Evolutionary conservation across 257 asterid species (phyloP).

Genomic region (Fraxinus pennsylvanica): DNA sequence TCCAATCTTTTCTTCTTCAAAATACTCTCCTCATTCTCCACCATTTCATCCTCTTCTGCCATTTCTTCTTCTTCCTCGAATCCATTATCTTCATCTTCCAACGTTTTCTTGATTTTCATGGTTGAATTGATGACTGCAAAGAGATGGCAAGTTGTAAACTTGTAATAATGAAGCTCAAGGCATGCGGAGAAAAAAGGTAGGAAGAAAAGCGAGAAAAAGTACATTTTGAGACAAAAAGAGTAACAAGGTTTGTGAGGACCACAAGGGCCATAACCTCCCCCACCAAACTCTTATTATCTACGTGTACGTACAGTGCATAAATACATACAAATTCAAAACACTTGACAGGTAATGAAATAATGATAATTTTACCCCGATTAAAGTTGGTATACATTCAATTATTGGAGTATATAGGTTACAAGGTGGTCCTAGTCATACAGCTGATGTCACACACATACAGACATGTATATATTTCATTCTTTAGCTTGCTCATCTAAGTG

Average conservation of each 20-base stretch:
- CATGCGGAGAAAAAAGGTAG: constrained; percentile 29
- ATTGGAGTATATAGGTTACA: background rate
- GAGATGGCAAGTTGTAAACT: constrained; percentile 24
- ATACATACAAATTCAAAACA: background rate
- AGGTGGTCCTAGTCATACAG: background rate
- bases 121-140: constrained; percentile 23
- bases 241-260: constrained; percentile 39
- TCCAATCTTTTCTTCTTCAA: constrained; percentile 43
- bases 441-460: too few relatives aligned
- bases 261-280: constrained; percentile 24
- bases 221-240: constrained; percentile 16
- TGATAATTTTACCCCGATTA: background rate
- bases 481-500: too few relatives aligned
- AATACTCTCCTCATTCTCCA: constrained; percentile 18
- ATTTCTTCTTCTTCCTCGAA: constrained; percentile 13
- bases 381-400: background rate
- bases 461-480: too few relatives aligned
- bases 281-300: constrained; percentile 9
- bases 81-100: constrained; percentile 30
- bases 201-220: constrained; percentile 24
- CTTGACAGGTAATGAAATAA: background rate
- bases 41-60: constrained; percentile 8
- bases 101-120: constrained; percentile 30
- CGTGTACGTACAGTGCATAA: constrained; percentile 7
- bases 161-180: constrained; percentile 41